Evolutionary conservation across 257 asterid genomes (phyloP).

Genomic region (Thymus mandschuricus): DNA sequence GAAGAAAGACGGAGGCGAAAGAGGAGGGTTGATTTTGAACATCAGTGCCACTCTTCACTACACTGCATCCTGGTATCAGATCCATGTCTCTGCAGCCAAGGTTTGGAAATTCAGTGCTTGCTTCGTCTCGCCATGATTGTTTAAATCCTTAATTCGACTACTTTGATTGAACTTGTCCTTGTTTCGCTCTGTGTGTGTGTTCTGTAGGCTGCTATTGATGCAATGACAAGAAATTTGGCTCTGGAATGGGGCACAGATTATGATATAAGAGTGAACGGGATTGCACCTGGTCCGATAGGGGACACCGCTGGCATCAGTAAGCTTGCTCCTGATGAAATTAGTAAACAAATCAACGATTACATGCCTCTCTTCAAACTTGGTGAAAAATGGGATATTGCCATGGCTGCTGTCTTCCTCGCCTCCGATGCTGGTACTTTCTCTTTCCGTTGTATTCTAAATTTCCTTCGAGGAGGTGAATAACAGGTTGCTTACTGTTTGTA

Average conservation of each 20-base stretch:
- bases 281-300: conserved; percentile 90
- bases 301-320: conserved; percentile 78
- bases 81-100: conserved; percentile 95
- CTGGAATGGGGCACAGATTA: conserved; percentile 93
- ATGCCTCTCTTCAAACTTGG: conserved; percentile 74
- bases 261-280: conserved; percentile 81
- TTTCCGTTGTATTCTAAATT: background rate
- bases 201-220: conserved; percentile 85
- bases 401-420: conserved; percentile 87
- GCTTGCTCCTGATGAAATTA: conserved; percentile 68
- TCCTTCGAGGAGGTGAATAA: too few relatives aligned
- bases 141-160: conserved; percentile 1
- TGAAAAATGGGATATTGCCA: conserved; percentile 93
- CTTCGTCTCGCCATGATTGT: background rate
- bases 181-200: background rate
- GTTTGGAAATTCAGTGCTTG: conserved; percentile 43
- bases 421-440: conserved; percentile 70
- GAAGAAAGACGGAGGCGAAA: conserved; percentile 68
- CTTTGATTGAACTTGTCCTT: background rate
- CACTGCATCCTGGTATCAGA: conserved; percentile 92
- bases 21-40: conserved; percentile 83
- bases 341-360: conserved; percentile 38
- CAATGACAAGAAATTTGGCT: conserved; percentile 80
- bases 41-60: conserved; percentile 91
- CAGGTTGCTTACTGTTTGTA: too few relatives aligned